Evolutionary conservation across 129 eudicot species (phyloP).

Genomic region (Flaveria trinervia): DNA sequence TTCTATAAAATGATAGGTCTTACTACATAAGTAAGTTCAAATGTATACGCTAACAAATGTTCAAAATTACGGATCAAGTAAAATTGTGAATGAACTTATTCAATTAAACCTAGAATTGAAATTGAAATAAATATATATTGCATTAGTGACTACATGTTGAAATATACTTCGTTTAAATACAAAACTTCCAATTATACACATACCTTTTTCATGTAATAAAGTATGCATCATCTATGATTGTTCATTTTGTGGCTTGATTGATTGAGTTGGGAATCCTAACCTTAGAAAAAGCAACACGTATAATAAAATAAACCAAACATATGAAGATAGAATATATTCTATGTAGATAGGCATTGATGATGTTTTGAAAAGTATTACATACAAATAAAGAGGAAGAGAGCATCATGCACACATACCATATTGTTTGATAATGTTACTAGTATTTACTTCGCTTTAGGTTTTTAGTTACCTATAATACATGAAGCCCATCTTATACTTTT

Average conservation of each 20-base stretch:
- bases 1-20: conserved; percentile 1
- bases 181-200: not conserved
- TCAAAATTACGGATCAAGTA: conserved; percentile 12
- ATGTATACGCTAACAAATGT: conserved; percentile 9
- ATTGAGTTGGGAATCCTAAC: conserved; percentile 28
- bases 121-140: not conserved
- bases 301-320: conserved; percentile 20
- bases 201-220: conserved; percentile 23
- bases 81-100: conserved; percentile 10
- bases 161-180: not conserved
- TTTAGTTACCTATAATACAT: not conserved
- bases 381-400: conserved; percentile 22
- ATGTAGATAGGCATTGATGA: conserved; percentile 38
- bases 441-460: conserved; percentile 12
- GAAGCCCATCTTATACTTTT: not conserved
- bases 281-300: conserved; percentile 24
- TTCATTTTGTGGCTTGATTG: conserved; percentile 30
- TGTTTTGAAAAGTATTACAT: conserved; percentile 32
- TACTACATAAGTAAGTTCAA: not conserved
- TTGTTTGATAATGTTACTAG: conserved; percentile 14
- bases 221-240: conserved; percentile 22
- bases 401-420: conserved; percentile 22
- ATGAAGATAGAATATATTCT: conserved; percentile 39
- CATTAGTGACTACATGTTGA: not conserved
- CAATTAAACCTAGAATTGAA: no score